These are phyloP conservation scores for Meripilus lineatus DNA, from an alignment of 1,284 basidiomycete species.

Conservation along the genomic window DNA sequence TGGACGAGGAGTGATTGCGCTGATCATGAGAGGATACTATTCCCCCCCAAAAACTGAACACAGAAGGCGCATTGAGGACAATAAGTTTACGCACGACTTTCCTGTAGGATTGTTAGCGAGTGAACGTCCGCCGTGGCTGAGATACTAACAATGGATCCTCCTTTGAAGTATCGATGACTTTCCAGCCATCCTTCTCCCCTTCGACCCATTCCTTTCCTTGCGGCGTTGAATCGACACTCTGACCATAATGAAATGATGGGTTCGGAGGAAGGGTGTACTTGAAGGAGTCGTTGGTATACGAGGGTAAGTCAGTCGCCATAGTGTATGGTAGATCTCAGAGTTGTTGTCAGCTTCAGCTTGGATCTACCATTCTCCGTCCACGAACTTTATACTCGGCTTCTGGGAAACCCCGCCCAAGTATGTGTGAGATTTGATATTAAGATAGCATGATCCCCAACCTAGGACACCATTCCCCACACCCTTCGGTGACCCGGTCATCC, in stretches of 20 bases:
- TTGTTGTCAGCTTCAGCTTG: no score
- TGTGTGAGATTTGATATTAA: no score
- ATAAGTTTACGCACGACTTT: conserved; percentile 3
- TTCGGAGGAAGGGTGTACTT: conserved; percentile 47
- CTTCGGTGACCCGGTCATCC: no score
- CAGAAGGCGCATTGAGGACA: no score
- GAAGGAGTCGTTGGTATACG: neutral
- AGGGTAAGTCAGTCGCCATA: neutral
- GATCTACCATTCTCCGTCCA: no score
- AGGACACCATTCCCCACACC: no score
- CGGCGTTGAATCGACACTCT: conserved; percentile 43
- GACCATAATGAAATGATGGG: conserved; percentile 54
- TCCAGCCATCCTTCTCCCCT: conserved; percentile 52
- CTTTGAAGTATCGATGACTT: conserved; percentile 44
- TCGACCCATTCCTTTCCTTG: conserved; percentile 46
- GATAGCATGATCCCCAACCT: no score
- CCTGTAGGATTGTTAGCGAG: neutral
- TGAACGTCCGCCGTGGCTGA: neutral
- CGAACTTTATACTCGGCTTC: no score
- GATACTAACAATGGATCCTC: conserved; percentile 36
- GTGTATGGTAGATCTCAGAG: no score
- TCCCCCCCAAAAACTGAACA: no score
- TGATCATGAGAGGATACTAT: conserved; percentile 48
- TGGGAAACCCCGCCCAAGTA: no score
- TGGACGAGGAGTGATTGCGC: conserved; percentile 66